Conservation (phyloP, 805 yeast genomes). For the Tetrapisispora namnaoensis region DNA sequence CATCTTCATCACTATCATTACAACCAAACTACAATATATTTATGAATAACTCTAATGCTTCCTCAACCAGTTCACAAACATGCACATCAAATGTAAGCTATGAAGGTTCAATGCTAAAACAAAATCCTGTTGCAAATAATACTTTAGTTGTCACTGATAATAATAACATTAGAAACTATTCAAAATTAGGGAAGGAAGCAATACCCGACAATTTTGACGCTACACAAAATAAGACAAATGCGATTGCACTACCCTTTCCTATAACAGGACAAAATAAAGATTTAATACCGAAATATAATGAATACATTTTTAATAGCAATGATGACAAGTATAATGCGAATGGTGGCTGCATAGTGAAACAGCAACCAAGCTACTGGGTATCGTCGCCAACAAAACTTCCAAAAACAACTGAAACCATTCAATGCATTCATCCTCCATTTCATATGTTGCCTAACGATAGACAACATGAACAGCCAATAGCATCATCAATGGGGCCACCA, state of each 20-base stretch:
- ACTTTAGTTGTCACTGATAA: not conserved
- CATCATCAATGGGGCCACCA: not conserved
- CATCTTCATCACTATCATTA: not conserved
- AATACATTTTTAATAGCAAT: not conserved
- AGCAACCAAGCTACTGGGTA: not conserved
- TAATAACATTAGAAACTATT: not conserved
- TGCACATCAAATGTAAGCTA: not conserved
- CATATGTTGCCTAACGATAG: not conserved
- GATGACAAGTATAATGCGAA: not conserved
- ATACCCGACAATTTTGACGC: not conserved
- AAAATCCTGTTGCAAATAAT: not conserved
- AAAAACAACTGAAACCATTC: not conserved
- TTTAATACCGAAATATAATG: not conserved
- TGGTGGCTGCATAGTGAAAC: not conserved
- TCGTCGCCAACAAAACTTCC: not conserved
- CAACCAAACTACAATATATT: not conserved
- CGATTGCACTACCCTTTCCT: not conserved
- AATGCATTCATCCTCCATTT: not conserved
- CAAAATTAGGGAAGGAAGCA: not conserved
- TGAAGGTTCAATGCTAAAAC: not conserved
- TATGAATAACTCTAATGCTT: not conserved
- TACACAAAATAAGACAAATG: not conserved
- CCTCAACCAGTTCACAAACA: not conserved
- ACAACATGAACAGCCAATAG: not conserved
- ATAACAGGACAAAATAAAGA: not conserved